Evolutionary conservation across 2,329 filamentous ascomycete species (phyloP), one percentile per base, ranked within the genome.

Genomic region (Trichoderma simmonsii): DNA sequence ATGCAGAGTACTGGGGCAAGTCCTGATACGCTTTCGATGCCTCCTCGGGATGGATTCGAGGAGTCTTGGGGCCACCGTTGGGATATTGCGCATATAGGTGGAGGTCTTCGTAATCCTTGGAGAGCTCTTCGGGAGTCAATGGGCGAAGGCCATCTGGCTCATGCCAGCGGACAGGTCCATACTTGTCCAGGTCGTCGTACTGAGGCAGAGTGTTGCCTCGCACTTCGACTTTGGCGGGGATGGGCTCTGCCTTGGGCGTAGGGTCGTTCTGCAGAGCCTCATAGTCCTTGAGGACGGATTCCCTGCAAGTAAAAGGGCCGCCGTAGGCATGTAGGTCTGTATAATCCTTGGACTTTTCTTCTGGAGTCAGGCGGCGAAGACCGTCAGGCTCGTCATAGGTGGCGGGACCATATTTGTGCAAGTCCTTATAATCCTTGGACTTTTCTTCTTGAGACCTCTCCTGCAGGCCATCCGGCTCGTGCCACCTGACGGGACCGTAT

Each of bases 171-270:
- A 80, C 77, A 4, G 82, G 79, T 1, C 77, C 78, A 72, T 85
- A 85, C 51, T 82, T 77, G 70, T 80, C 74, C 60, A 87, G 76
- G 62, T 87, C 85, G 3, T 84, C 78, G 70, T 85, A 83, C 67
- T 81, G 76, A 34, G 79, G 71, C 15, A 77, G 68, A 51, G 81
- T 76, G 56, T 81, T 74, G 7, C 67, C 70, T 1, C 75, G 72
- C 6, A 78, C 75, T 26, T 80, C 77, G 21, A 83, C 78, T 69
- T 83, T 80, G 43, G 80, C 65, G 34, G 80, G 76, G 15, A 82
- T 78, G n/a, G 82, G 79, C 59, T 80, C 79, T 54, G 83, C 83
- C 71, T 81, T 79, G 36, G 73, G 73, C 1, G 77, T 80, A 11
- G 74, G 70, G 54, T 80, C 77, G 71, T 78, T 76, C 39, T 79